These are phyloP conservation scores for Gossypium thurberi DNA, from an alignment of 345 rosid species.

Conservation along the genomic window DNA sequence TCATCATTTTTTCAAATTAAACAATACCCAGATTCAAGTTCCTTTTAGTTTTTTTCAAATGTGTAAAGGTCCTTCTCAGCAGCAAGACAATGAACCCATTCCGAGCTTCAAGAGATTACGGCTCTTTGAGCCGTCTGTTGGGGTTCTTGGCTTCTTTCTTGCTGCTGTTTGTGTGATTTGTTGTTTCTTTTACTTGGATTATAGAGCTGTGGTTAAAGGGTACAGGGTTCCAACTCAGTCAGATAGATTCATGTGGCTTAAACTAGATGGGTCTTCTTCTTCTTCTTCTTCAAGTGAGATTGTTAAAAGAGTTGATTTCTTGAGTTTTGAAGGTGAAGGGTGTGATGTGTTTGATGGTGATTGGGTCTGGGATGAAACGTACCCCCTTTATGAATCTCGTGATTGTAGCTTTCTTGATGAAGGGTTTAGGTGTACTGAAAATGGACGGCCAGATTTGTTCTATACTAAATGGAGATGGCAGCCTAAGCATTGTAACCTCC, in stretches of 20 bases:
- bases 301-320: conserved; percentile 43
- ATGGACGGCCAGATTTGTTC: conserved; percentile 81
- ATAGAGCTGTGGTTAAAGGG: conserved; percentile 38
- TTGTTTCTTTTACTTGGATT: conserved; percentile 69
- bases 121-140: conserved; percentile 62
- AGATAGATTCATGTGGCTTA: conserved; percentile 57
- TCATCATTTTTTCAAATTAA: neutral
- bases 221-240: conserved; percentile 44
- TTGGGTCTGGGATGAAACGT: conserved; percentile 94
- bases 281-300: conserved; percentile 10
- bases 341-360: conserved; percentile 82
- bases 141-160: conserved; percentile 61
- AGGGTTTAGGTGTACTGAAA: conserved; percentile 82
- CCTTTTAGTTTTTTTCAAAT: conserved; percentile 20
- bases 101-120: conserved; percentile 48
- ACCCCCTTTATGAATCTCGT: conserved; percentile 80
- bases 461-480: conserved; percentile 98
- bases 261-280: conserved; percentile 26
- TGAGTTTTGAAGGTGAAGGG: conserved; percentile 42
- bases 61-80: conserved; percentile 40
- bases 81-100: conserved; percentile 36
- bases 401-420: conserved; percentile 76
- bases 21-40: conserved; percentile 21
- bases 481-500: conserved; percentile 69
- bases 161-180: conserved; percentile 48